Base-by-base conservation (phyloP, 2,329 filamentous ascomycete genomes). In the Fusarium sp. region DNA sequence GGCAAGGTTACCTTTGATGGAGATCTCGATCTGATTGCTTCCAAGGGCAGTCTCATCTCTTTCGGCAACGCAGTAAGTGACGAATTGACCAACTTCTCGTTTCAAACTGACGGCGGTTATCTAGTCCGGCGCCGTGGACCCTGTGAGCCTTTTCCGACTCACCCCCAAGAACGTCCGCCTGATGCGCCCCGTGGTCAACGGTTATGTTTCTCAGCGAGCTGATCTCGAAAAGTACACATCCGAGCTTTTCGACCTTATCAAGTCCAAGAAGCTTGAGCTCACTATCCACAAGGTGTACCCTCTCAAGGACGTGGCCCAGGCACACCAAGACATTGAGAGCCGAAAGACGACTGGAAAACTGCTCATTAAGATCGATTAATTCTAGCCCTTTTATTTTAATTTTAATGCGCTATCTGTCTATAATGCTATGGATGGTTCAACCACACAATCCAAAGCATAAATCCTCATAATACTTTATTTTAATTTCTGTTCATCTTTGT, bases 281-380 rank as follows among this genome's bases (percentile, higher is more conserved):
- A 86, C 85, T 62, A 86, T 97, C 30, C 92, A 97, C 76, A 87
- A 94, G 66, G 82, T 90, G 0, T 97, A 97, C 77, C 87, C 90
- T 7, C 81, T 97, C 40, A 86, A 88, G 72, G 90, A 97, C 44
- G 88, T 91, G 33, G 87, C 84, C 35, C 83, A 86, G 71, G 93
- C 93, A 14, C 93, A 97, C 67, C 79, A 81, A 48, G 93, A 97
- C 77, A 84, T 97, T 44, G 92, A 96, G 79, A 87, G 92, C 41
- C 85, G 94, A 72, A 92, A 90, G 83, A 96, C 93, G 3, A 92
- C 89, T 13, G 94, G 94, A 19, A 97, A 97, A 83, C 79, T 96
- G 65, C 77, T 97, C 56, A 78, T 97, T 74, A 90, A 89, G 80
- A 85, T 88, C 46, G 90, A 81, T 69, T 79, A 74, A 62, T 64